phyloP scores from a whole-genome alignment of 148 eudicot genomes.

The Arbutus unedo region DNA sequence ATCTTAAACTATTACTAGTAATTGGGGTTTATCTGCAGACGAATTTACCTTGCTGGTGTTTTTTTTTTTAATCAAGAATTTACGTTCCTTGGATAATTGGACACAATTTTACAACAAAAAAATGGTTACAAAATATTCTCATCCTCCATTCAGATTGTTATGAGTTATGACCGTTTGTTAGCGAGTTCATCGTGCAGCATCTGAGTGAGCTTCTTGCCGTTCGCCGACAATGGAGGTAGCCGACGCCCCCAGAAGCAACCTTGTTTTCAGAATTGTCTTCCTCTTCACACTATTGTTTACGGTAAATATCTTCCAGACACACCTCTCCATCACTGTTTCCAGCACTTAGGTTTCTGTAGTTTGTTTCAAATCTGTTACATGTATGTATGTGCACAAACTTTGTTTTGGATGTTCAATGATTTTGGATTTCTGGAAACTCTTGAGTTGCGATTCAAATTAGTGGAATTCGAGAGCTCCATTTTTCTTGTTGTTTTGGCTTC shows the following conservation, averaged over 20 bases:
- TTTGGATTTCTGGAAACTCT: background rate
- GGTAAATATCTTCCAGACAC: conserved; percentile 10
- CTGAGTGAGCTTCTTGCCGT: background rate
- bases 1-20: too few relatives aligned
- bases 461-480: background rate
- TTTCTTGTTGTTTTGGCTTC: background rate
- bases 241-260: background rate
- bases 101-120: too few relatives aligned
- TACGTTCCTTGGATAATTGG: too few relatives aligned
- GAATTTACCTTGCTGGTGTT: too few relatives aligned
- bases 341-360: background rate
- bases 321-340: background rate
- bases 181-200: background rate
- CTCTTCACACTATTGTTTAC: background rate
- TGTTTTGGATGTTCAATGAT: background rate
- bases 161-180: background rate
- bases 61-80: too few relatives aligned
- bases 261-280: background rate
- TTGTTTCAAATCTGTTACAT: background rate
- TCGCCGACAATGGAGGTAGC: conserved; percentile 8
- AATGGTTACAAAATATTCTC: too few relatives aligned
- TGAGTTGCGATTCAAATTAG: background rate
- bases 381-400: background rate
- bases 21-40: too few relatives aligned
- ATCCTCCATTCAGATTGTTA: background rate